Evolutionary conservation across 768 basidiomycete genomes (phyloP), one percentile per base, ranked within the genome.

Genomic region (Trametes cubensis): DNA sequence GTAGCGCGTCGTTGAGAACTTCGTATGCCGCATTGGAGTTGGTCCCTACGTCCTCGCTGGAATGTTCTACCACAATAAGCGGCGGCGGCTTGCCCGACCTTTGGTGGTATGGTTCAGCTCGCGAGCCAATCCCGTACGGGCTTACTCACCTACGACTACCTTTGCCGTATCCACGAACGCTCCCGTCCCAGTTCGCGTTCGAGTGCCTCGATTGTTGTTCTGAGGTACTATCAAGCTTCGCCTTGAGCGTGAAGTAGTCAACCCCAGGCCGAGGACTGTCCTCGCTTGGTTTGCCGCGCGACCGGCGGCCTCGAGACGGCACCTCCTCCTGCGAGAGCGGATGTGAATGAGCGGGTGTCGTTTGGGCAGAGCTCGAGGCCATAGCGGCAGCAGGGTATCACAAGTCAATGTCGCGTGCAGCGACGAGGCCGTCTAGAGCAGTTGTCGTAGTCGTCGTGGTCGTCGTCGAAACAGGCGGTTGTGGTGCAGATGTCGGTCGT

Each of bases 181-280:
- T 88, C 4, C 81, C 80, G 46, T 81, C 79, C 82, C 80, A 80
- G 63, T 73, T 77, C 6, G 76, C 65, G 46, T 66, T 60, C 4
- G 64, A 74, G 34, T 67, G 46, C 7, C 65, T 62, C 11, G 70
- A 77, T 11, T 67, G 66, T 15, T 71, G 64, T 25, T 77, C 71
- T 0, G 74, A 64, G 11, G 74, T 76, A 58, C 74, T 75, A 57
- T 90, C 88, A 2, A 84, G 74, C 68, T 88, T 83, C 20, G 83
- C 80, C 74, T 85, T 89, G 58, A 84, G 74, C 4, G 85, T 77
- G 65, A 87, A 87, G 67, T 89, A 88, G 68, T 80, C 86, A 20
- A 77, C 76, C 15, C 80, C 67, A 15, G 80, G 73, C 23, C 74
- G 49, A 42, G 63, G 63, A 60, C 69, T 42, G 7, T 75, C 72